phyloP scores from a whole-genome alignment of 352 stramenopile genomes.

The Halophytophthora batemanensis region DNA sequence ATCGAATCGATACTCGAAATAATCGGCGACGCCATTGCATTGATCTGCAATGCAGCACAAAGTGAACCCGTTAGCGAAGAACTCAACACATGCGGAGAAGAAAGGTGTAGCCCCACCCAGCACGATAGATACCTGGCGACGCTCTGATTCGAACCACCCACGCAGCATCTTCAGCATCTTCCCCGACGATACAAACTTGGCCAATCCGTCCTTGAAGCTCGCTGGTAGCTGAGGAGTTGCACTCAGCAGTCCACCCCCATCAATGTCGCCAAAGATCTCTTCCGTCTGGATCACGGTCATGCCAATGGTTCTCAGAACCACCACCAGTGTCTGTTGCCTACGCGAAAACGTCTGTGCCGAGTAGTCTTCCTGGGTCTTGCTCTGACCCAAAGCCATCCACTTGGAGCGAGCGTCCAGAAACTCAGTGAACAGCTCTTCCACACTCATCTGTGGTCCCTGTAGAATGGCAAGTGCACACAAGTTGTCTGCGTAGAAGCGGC shows the following conservation, averaged over 20 bases:
- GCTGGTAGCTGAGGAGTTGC: constrained; percentile 21
- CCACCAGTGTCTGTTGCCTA: constrained; percentile 36
- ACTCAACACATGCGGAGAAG: background rate
- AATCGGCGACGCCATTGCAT: constrained; percentile 32
- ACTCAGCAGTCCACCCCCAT: constrained; percentile 16
- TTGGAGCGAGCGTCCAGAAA: constrained; percentile 53
- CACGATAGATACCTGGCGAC: constrained; percentile 29
- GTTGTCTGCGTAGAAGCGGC: constrained; percentile 64
- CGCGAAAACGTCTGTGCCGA: constrained; percentile 7
- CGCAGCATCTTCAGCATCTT: constrained; percentile 24
- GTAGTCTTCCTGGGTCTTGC: constrained; percentile 8
- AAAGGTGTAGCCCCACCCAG: background rate
- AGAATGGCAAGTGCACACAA: constrained; percentile 50
- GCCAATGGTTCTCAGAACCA: constrained; percentile 59
- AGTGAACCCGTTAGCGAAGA: background rate
- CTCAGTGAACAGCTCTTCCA: constrained; percentile 33
- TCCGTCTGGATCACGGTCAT: constrained; percentile 53
- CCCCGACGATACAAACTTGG: constrained; percentile 31
- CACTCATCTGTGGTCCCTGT: constrained; percentile 17
- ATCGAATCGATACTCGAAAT: constrained; percentile 63
- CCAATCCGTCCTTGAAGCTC: constrained; percentile 25
- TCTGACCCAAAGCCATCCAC: constrained; percentile 38
- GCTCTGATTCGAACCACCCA: constrained; percentile 35
- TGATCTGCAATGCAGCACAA: constrained; percentile 30
- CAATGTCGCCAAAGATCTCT: constrained; percentile 47